Conservation (phyloP, 208 protist genomes). For the Acanthamoeba triangularis region DNA sequence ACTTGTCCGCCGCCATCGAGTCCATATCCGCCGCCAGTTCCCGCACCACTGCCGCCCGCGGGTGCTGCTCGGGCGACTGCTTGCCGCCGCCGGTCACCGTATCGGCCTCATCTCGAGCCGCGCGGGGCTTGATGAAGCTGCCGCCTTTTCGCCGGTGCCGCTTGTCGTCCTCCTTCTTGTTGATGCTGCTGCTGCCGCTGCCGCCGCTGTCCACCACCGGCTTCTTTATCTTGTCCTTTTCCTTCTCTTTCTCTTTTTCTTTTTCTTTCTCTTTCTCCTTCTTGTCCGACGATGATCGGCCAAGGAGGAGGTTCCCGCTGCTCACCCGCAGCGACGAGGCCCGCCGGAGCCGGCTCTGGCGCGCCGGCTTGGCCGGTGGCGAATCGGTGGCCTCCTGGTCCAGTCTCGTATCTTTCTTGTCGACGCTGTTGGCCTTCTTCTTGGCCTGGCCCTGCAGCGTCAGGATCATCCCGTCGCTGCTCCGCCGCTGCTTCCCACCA, state of each 20-base stretch:
- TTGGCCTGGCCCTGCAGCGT: neutral
- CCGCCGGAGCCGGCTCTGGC: neutral
- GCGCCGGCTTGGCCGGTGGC: neutral
- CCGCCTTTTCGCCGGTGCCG: neutral
- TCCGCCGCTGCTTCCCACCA: neutral
- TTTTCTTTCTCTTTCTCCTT: neutral
- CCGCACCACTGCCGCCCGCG: too few relatives aligned
- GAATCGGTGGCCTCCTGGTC: neutral
- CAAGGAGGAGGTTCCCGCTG: neutral
- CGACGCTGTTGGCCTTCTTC: neutral
- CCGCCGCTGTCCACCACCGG: neutral
- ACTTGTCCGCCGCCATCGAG: neutral
- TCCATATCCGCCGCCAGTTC: too few relatives aligned
- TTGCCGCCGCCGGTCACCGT: neutral
- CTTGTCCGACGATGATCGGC: neutral
- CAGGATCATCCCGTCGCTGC: neutral
- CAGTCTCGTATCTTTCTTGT: neutral
- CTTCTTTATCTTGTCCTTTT: neutral
- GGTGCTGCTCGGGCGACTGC: neutral
- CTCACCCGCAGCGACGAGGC: constrained; percentile 15
- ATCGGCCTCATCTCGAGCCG: neutral
- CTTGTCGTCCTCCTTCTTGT: neutral
- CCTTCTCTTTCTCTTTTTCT: neutral
- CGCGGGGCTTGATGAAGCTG: neutral
- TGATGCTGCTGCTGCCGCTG: neutral